Evolutionary conservation across 257 asterid species (phyloP), one percentile per base, ranked within the genome.

Genomic region (Linderniella brevidens): DNA sequence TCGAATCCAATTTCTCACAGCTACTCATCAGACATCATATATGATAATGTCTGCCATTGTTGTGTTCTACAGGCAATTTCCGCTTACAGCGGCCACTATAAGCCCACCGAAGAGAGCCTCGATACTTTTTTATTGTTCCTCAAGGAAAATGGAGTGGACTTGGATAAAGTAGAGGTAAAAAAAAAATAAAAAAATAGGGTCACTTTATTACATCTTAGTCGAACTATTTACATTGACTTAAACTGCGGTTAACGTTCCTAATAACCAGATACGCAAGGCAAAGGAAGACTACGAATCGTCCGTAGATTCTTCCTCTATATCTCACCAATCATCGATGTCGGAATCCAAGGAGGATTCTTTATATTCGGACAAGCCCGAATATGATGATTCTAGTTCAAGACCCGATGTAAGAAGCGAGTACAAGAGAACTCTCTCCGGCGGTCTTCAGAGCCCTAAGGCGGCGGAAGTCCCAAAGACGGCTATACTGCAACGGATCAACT

Each of bases 1-100:
- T 39, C 15, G 1, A 1, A 39, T 39, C 15, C 1, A 13, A 10
- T 39, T 39, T 11, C 13, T 13, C 9, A 3, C 13, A 25, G 6
- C 32, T 3, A 39, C 15, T 39, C 17, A 9, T 17, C 5, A 5
- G 13, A 5, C 3, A 13, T 1, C 11, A 5, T 13, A 58, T 60
- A 45, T 19, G 57, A 40, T 47, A 37, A 38, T 13, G 13, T 37
- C 25, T 50, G 11, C 17, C 37, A 19, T 18, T 50, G 35, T 63
- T 25, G 32, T 25, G 3, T 25, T 25, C 58, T 53, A 36, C 76
- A 90, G 98, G 52, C 75, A 37, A 75, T 90, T 60, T 90, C 96
- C 55, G 78, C 98, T 51, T 90, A 85, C 70, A 90, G 98, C 29
- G 98, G 98, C 47, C 98, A 90, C 73, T 90, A 90, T 67, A 82